Conservation (phyloP, 2,329 filamentous ascomycete species). For the Hymenoscyphus linearis region DNA sequence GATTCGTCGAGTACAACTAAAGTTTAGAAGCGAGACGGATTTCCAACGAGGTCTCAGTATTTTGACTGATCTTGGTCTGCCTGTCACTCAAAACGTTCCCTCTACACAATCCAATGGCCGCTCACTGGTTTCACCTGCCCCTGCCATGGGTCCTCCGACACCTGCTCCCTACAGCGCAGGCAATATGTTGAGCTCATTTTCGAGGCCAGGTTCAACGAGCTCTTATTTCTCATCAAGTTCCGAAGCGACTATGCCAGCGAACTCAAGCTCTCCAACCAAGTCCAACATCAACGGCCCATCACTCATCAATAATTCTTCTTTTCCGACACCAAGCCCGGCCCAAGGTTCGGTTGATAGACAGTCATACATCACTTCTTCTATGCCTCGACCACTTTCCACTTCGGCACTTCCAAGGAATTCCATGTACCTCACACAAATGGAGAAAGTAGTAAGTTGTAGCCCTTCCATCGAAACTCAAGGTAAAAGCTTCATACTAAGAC, state of each 20-base stretch:
- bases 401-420: conserved; percentile 4
- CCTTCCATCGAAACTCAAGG: background rate
- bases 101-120: background rate
- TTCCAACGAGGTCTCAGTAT: conserved; percentile 27
- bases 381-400: conserved; percentile 10
- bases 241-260: background rate
- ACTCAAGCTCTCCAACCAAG: background rate
- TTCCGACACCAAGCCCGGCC: conserved; percentile 2
- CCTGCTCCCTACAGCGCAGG: conserved; percentile 5
- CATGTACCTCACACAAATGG: conserved; percentile 17
- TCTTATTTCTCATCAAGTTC: background rate
- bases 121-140: conserved; percentile 11
- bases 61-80: conserved; percentile 32
- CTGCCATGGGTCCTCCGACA: conserved; percentile 4
- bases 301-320: conserved; percentile 12
- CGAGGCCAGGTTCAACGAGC: conserved; percentile 3
- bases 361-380: background rate
- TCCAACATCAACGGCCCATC: conserved; percentile 4
- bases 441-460: conserved; percentile 15
- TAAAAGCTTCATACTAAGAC: background rate
- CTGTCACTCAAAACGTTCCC: conserved; percentile 23
- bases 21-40: conserved; percentile 35
- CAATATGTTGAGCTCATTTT: background rate
- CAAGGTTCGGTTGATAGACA: conserved; percentile 4
- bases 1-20: conserved; percentile 41